Evolutionary conservation across 164 flowering plant species (phyloP).

Genomic region (Cinnamomum chago): DNA sequence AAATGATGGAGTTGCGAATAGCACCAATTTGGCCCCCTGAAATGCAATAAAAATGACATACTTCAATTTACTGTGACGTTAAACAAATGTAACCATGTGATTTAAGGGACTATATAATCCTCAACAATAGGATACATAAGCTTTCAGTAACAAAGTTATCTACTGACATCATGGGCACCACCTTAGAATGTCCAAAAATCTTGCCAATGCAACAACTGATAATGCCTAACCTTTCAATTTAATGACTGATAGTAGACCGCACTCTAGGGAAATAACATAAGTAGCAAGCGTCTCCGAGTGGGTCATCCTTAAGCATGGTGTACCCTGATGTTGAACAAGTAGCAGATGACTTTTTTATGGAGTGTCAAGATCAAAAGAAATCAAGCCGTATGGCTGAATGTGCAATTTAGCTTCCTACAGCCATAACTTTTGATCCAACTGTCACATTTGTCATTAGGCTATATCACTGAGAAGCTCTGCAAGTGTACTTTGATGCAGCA

Average conservation of each 20-base stretch:
- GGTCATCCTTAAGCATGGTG: not conserved
- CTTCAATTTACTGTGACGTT: not conserved
- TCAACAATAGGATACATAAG: not conserved
- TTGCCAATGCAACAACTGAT: too few relatives aligned
- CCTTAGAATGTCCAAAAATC: not conserved
- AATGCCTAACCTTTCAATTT: not conserved
- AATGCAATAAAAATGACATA: not conserved
- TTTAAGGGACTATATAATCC: not conserved
- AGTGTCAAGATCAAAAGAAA: too few relatives aligned
- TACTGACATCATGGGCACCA: not conserved
- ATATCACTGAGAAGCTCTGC: too few relatives aligned
- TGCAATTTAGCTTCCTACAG: too few relatives aligned
- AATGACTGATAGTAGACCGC: not conserved
- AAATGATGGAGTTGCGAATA: slow-evolving; percentile 56
- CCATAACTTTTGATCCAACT: too few relatives aligned
- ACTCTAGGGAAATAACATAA: not conserved
- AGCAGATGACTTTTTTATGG: too few relatives aligned
- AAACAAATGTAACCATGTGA: too few relatives aligned
- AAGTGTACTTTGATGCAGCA: too few relatives aligned
- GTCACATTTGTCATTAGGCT: too few relatives aligned
- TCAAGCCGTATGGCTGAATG: too few relatives aligned
- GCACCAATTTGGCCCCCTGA: slow-evolving; percentile 82
- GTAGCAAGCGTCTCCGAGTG: not conserved
- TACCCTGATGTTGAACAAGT: not conserved
- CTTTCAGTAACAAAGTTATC: not conserved